Evolutionary conservation across 1,284 basidiomycete species (phyloP).

Genomic region (Papiliotrema terrestris): DNA sequence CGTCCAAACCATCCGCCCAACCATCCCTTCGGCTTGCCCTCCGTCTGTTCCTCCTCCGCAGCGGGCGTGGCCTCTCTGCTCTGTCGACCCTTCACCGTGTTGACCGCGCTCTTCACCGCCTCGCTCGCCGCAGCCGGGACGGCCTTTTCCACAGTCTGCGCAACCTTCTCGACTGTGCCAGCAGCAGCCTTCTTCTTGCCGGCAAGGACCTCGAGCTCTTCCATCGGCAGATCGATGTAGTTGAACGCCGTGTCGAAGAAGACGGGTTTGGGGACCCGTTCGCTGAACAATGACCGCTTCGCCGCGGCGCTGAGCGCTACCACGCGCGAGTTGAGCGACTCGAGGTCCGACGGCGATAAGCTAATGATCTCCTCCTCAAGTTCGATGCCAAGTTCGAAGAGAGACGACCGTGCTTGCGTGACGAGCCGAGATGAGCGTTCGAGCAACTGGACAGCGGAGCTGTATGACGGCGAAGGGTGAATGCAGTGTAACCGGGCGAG

Average conservation of each 20-base stretch:
- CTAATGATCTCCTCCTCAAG: constrained; percentile 36
- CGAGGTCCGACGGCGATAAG: constrained; percentile 46
- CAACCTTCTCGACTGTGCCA: constrained; percentile 8
- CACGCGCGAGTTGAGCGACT: constrained; percentile 56
- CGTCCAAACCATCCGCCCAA: constrained; percentile 48
- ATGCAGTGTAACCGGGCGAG: constrained; percentile 48
- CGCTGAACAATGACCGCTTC: constrained; percentile 75
- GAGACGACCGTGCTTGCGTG: constrained; percentile 23
- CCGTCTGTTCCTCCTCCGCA: constrained; percentile 10
- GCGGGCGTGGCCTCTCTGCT: constrained; percentile 38
- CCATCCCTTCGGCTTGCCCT: constrained; percentile 38
- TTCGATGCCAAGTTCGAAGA: constrained; percentile 19
- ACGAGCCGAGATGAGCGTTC: constrained; percentile 26
- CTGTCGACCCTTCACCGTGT: constrained; percentile 12
- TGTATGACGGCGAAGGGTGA: constrained; percentile 42
- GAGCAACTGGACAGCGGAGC: constrained; percentile 42
- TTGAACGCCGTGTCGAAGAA: constrained; percentile 95
- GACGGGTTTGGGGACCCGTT: constrained; percentile 76
- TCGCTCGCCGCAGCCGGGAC: constrained; percentile 10
- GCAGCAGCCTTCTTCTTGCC: constrained; percentile 54
- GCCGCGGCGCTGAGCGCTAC: constrained; percentile 55
- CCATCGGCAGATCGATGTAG: constrained; percentile 80
- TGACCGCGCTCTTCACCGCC: constrained; percentile 9
- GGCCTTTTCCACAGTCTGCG: constrained; percentile 21
- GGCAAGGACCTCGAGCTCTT: constrained; percentile 64